Percentiles rank a stretch among this genome's conserved stretches.
Conservation (phyloP, 2,329 filamentous ascomycete species). For the Hymenoscyphus infarciens region DNA sequence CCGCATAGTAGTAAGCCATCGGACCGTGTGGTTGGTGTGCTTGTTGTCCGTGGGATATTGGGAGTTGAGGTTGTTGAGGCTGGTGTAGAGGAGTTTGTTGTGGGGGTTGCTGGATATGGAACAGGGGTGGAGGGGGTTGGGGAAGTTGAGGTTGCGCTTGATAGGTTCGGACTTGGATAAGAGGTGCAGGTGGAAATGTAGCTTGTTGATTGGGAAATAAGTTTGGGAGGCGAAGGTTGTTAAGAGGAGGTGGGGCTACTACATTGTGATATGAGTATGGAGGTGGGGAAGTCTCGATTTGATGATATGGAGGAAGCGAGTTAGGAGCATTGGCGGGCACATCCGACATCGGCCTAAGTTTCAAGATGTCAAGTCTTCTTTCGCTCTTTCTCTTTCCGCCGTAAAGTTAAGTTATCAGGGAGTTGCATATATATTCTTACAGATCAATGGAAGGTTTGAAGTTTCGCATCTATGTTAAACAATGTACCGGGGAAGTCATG, state of each 20-base stretch:
- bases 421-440: neutral
- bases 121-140: neutral
- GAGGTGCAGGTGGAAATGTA: neutral
- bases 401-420: neutral
- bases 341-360: neutral
- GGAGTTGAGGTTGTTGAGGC: neutral
- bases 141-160: neutral
- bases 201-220: neutral
- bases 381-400: neutral
- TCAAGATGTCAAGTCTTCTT: neutral
- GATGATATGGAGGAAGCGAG: neutral
- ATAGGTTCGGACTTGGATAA: neutral
- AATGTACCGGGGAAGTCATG: neutral
- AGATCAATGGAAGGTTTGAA: neutral
- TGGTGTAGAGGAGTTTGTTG: neutral
- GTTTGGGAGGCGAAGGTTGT: neutral
- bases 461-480: neutral
- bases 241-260: neutral
- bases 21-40: neutral
- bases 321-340: neutral
- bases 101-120: neutral
- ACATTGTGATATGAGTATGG: neutral
- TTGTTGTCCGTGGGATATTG: neutral
- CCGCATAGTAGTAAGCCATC: constrained; percentile 1
- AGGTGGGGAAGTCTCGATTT: neutral